A percentile compares a stretch with the other conserved stretches of the same genome.
Evolutionary conservation across 1,139 yeast species (phyloP).

Genomic region (Kurtzmaniella natalensis): DNA sequence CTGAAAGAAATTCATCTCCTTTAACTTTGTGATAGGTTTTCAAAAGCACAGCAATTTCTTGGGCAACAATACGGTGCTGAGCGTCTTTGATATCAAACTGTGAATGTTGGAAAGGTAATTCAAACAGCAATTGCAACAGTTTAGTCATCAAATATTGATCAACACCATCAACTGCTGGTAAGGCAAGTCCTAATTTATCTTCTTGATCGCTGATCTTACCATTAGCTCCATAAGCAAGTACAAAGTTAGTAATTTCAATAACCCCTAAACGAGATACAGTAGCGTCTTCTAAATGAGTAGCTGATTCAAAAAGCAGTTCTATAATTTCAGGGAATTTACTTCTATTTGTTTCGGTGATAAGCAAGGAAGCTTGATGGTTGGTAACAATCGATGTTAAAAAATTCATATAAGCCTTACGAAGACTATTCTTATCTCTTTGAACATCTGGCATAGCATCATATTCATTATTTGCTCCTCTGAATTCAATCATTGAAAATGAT

Average conservation of each 20-base stretch:
- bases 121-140: constrained; percentile 66
- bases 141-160: constrained; percentile 67
- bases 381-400: constrained; percentile 66
- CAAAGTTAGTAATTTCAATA: constrained; percentile 63
- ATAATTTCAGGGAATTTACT: constrained; percentile 59
- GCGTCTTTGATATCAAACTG: constrained; percentile 68
- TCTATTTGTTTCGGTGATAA: constrained; percentile 65
- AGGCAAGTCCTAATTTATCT: constrained; percentile 51
- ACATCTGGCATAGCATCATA: constrained; percentile 45
- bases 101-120: constrained; percentile 69
- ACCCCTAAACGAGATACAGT: constrained; percentile 66
- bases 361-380: constrained; percentile 75
- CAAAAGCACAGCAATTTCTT: constrained; percentile 70
- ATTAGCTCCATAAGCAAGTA: constrained; percentile 56
- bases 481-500: constrained; percentile 50
- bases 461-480: constrained; percentile 18
- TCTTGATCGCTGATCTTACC: constrained; percentile 57
- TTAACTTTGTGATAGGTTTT: constrained; percentile 50
- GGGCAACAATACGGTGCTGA: constrained; percentile 66
- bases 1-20: constrained; percentile 41
- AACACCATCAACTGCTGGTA: constrained; percentile 63
- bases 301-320: constrained; percentile 60
- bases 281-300: constrained; percentile 53
- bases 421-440: constrained; percentile 53
- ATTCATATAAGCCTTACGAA: constrained; percentile 68